Evolutionary conservation across 371 early-diverging fungal genomes (phyloP).

Genomic region (Mortierella polycephala): DNA sequence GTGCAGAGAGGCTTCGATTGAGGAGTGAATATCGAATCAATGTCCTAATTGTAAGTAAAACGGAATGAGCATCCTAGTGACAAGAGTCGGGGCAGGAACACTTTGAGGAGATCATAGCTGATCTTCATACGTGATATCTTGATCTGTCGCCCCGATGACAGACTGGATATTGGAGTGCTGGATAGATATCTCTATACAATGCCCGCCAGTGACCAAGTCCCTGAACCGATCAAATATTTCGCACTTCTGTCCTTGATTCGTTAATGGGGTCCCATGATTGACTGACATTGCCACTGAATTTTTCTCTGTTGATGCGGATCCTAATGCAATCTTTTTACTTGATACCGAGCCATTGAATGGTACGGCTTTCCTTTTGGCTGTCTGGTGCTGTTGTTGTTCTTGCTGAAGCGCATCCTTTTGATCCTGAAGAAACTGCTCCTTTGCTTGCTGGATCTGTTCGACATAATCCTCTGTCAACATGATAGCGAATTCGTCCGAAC

Average conservation of each 20-base stretch:
- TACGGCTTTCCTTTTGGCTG: slow-evolving; percentile 8
- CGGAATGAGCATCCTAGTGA: background rate
- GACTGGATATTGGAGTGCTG: slow-evolving; percentile 40
- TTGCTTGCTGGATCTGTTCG: slow-evolving; percentile 34
- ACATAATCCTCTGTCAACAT: slow-evolving; percentile 48
- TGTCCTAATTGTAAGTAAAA: slow-evolving; percentile 6
- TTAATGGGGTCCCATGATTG: background rate
- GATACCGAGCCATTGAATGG: background rate
- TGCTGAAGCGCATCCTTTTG: background rate
- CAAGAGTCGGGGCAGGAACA: background rate
- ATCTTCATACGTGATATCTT: slow-evolving; percentile 43
- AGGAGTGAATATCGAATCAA: slow-evolving; percentile 45
- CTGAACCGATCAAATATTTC: slow-evolving; percentile 42
- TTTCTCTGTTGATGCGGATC: background rate
- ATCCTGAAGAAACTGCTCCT: slow-evolving; percentile 43
- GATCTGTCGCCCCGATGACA: slow-evolving; percentile 38
- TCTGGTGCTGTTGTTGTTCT: background rate
- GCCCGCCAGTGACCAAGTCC: slow-evolving; percentile 26
- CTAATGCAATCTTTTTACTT: background rate
- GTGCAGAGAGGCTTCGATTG: slow-evolving; percentile 34
- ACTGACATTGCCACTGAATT: background rate
- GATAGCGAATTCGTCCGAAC: slow-evolving; percentile 54
- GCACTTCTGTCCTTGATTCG: background rate
- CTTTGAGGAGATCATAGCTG: no score
- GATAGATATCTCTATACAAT: slow-evolving; percentile 42